Evolutionary conservation across 2,329 filamentous ascomycete genomes (phyloP), one percentile per base, ranked within the genome.

Genomic region (Elsinoe fawcettii): DNA sequence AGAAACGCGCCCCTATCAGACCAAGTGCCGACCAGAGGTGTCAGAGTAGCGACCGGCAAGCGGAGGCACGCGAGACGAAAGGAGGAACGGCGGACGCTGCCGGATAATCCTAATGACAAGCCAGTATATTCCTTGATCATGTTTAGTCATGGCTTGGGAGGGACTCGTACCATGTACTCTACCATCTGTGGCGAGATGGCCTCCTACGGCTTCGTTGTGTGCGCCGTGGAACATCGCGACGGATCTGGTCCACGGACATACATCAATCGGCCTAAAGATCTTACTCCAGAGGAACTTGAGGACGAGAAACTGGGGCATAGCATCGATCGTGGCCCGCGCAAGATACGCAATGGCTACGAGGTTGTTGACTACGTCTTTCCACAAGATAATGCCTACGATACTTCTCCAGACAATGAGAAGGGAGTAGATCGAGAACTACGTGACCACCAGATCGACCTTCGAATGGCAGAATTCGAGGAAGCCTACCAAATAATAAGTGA

Each of bases 91-190:
- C 54, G 44, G 8, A 49, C 41, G 8, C 73, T 71, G 1, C 67
- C 68, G 1, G 70, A 69, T 7, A 70, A 71, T 23, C 61, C 63
- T 1, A 56, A 63, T 2, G 67, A 69, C 27, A 68, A 64, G 59
- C 79, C 81, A 0, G 73, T 61, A 3, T 86, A 86, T 59, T 83
- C 84, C 1, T 70, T 86, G 20, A 73, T 87, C 32, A 74, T 87
- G 20, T 87, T 87, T 67, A 84, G 80, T 63, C 84, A 87, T 67
- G 84, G 84, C 0, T 69, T 87, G 5, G 82, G 83, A 4, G 83
- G 82, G 0, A 84, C 80, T 1, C 71, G 82, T 47, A 85, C 82
- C 2, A 79, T 78, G 60, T 85, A 84, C 64, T 83, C 80, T 16
- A 77, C 77, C 14, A 72, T 86, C 1, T 86, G 83, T 62, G 81